phyloP scores from a whole-genome alignment of 768 basidiomycete genomes.

The Russula brevipes region DNA sequence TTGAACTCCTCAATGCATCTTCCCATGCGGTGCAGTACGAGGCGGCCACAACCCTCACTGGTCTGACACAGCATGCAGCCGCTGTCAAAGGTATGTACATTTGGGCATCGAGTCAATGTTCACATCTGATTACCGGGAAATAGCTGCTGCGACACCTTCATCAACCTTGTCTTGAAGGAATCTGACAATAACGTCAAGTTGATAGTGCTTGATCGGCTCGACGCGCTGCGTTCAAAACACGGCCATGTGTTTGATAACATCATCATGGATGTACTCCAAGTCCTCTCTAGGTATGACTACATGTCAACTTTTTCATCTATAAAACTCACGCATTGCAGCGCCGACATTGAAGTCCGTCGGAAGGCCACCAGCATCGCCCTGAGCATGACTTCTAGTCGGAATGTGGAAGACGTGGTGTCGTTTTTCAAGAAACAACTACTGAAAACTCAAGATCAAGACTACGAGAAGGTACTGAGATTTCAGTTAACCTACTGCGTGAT shows the following conservation, averaged over 20 bases:
- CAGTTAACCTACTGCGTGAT: background rate
- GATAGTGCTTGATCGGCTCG: conserved; percentile 90
- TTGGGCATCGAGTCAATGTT: background rate
- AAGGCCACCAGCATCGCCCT: conserved; percentile 88
- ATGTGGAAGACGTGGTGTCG: conserved; percentile 92
- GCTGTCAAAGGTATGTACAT: conserved; percentile 77
- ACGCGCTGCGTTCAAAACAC: conserved; percentile 75
- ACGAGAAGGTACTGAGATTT: conserved; percentile 66
- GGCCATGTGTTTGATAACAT: conserved; percentile 84
- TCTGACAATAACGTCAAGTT: conserved; percentile 99
- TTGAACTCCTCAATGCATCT: conserved; percentile 82
- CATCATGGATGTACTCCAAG: conserved; percentile 93
- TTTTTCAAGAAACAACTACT: conserved; percentile 99
- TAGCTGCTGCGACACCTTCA: conserved; percentile 88
- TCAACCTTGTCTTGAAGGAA: conserved; percentile 88
- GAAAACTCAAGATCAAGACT: conserved; percentile 85
- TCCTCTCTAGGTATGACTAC: conserved; percentile 61
- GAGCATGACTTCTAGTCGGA: conserved; percentile 88
- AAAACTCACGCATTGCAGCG: conserved; percentile 40
- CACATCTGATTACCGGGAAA: background rate
- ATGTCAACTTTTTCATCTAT: background rate
- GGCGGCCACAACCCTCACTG: conserved; percentile 90
- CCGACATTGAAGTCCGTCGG: conserved; percentile 93
- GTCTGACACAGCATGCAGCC: conserved; percentile 90
- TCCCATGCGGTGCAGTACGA: conserved; percentile 97